phyloP scores from a whole-genome alignment of 2,329 filamentous ascomycete genomes.

The Stromatinia cepivora region DNA sequence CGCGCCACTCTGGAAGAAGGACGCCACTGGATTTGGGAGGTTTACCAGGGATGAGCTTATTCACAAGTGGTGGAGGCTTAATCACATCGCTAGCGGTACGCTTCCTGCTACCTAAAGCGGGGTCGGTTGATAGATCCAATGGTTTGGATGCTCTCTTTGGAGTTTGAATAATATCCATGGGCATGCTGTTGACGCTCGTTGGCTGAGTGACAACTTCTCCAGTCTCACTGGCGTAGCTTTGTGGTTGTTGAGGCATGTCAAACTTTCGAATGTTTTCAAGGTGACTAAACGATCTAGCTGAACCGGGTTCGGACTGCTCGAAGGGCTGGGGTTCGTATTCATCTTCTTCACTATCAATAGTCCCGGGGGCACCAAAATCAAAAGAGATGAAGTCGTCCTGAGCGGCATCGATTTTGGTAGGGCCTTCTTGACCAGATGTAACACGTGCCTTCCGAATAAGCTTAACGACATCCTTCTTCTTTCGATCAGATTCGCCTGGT shows the following conservation, averaged over 20 bases:
- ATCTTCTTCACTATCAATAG: slow-evolving; percentile 32
- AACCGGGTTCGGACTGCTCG: slow-evolving; percentile 18
- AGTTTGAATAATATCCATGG: neutral
- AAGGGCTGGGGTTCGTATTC: slow-evolving; percentile 30
- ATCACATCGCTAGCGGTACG: slow-evolving; percentile 71
- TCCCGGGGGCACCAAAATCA: slow-evolving; percentile 53
- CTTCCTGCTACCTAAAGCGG: slow-evolving; percentile 66
- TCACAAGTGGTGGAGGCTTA: slow-evolving; percentile 38
- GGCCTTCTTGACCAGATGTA: slow-evolving; percentile 50
- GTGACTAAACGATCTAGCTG: slow-evolving; percentile 16
- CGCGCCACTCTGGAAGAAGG: slow-evolving; percentile 48
- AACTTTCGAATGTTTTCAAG: slow-evolving; percentile 21
- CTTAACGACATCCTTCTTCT: slow-evolving; percentile 85
- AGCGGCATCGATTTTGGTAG: slow-evolving; percentile 54
- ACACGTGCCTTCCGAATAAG: slow-evolving; percentile 87
- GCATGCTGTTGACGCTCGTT: neutral
- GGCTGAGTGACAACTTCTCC: neutral
- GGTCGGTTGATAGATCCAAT: slow-evolving; percentile 42
- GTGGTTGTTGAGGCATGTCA: slow-evolving; percentile 11
- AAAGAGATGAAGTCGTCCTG: slow-evolving; percentile 89
- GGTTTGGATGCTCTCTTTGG: slow-evolving; percentile 10
- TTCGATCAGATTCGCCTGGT: slow-evolving; percentile 68
- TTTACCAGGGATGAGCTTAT: slow-evolving; percentile 30
- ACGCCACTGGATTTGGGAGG: slow-evolving; percentile 31
- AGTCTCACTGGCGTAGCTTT: neutral